A percentile compares a stretch with the other conserved stretches of the same genome.
Conservation (phyloP, 768 basidiomycete genomes). For the Cystofilobasidium ferigula region DNA sequence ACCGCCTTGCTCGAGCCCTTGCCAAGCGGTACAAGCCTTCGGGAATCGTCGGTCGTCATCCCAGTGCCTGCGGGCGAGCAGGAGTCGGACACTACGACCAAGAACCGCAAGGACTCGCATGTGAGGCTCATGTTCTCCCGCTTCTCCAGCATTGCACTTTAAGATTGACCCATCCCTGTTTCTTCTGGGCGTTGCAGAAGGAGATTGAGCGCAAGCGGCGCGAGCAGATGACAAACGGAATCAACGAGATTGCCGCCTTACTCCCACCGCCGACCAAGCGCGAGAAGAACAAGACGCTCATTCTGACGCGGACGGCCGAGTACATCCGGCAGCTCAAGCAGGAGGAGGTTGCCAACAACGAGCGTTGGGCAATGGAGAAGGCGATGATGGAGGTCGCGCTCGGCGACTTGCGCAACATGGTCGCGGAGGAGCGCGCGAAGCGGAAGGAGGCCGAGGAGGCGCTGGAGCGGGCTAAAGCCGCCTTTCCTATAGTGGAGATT, state of each 20-base stretch:
- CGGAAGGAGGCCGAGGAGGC: conserved; percentile 5
- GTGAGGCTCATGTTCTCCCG: conserved; percentile 28
- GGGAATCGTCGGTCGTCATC: too few species aligned
- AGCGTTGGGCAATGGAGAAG: conserved; percentile 90
- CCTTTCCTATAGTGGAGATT: too few species aligned
- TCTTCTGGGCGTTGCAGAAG: conserved; percentile 55
- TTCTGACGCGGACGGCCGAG: conserved; percentile 74
- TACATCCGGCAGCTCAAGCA: conserved; percentile 87
- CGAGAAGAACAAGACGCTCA: conserved; percentile 56
- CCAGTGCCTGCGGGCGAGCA: background rate
- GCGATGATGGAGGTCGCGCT: conserved; percentile 70
- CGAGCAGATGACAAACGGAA: conserved; percentile 93
- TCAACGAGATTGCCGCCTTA: conserved; percentile 68
- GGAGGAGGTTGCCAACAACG: conserved; percentile 79
- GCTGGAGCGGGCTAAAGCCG: too few species aligned
- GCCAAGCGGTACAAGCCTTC: too few species aligned
- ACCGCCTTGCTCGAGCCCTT: too few species aligned
- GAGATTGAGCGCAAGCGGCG: conserved; percentile 91
- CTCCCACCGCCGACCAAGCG: background rate
- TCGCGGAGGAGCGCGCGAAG: conserved; percentile 18
- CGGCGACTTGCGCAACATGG: conserved; percentile 28
- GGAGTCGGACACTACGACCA: conserved; percentile 25
- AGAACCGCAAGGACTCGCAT: conserved; percentile 36
- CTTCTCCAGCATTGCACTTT: background rate
- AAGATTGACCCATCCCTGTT: background rate